These are phyloP conservation scores for Penstemon barbatus DNA, from an alignment of 257 asterid species.

Conservation along the genomic window DNA sequence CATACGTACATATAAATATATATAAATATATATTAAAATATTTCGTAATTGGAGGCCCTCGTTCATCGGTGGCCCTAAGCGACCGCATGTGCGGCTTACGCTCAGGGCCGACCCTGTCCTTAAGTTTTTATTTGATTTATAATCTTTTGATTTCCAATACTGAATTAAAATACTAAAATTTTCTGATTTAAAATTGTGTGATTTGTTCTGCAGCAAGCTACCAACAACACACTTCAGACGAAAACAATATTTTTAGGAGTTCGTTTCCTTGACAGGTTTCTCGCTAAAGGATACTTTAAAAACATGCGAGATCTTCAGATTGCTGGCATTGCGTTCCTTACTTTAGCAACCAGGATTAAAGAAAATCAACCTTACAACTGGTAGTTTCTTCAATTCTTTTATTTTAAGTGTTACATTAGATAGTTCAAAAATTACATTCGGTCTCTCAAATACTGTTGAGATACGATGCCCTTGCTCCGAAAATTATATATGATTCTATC, in stretches of 20 bases:
- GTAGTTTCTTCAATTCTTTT: slow-evolving; percentile 36
- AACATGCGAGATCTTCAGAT: slow-evolving; percentile 68
- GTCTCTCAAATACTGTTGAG: not conserved
- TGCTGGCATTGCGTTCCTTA: slow-evolving; percentile 91
- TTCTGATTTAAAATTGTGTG: slow-evolving; percentile 1
- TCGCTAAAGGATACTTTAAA: slow-evolving; percentile 82
- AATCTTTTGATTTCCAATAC: not conserved
- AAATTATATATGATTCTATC: not conserved
- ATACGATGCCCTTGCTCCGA: not conserved
- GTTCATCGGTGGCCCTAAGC: too few relatives aligned
- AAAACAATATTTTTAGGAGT: slow-evolving; percentile 93
- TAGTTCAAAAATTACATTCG: not conserved
- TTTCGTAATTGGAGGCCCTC: too few relatives aligned
- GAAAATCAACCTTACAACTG: slow-evolving; percentile 93
- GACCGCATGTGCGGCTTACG: too few relatives aligned
- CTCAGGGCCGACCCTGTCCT: too few relatives aligned
- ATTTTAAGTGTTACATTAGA: not conserved
- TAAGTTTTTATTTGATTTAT: not conserved
- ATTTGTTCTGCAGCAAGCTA: slow-evolving; percentile 59
- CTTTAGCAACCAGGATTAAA: slow-evolving; percentile 73
- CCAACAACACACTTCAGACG: slow-evolving; percentile 62
- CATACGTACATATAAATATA: too few relatives aligned
- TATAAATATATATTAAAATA: too few relatives aligned
- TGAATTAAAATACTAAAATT: not conserved
- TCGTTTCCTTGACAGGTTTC: slow-evolving; percentile 74